A percentile compares a stretch with the other conserved stretches of the same genome.
phyloP scores from a whole-genome alignment of 192 early-diverging fungal genomes.

The Backusella tuberculispora region DNA sequence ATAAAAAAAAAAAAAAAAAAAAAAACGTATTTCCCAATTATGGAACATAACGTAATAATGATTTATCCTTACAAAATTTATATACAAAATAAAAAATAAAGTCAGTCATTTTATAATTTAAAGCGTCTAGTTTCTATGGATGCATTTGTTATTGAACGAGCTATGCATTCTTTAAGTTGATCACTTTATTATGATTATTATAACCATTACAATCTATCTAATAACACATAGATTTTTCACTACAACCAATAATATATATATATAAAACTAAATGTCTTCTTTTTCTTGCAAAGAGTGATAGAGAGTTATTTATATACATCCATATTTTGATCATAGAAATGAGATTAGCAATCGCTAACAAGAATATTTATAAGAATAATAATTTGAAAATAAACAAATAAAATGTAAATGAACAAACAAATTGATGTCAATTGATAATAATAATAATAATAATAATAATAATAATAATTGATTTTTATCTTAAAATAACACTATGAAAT shows the following conservation, averaged over 20 bases:
- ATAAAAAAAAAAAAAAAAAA: not conserved
- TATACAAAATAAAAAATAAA: not conserved
- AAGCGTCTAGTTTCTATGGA: slow-evolving; percentile 15
- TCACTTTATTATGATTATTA: not conserved
- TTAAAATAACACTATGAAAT: not conserved
- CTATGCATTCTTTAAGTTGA: slow-evolving; percentile 25
- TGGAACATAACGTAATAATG: not conserved
- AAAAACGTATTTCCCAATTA: not conserved
- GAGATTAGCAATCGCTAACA: not conserved
- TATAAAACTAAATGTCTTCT: too few relatives aligned
- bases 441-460: not conserved
- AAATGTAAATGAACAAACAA: not conserved
- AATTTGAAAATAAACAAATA: slow-evolving; percentile 7
- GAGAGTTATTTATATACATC: not conserved
- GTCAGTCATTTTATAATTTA: not conserved
- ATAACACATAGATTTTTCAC: too few relatives aligned
- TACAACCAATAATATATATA: too few relatives aligned
- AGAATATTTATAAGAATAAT: slow-evolving; percentile 10
- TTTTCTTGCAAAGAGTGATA: too few relatives aligned
- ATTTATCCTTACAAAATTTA: slow-evolving; percentile 5
- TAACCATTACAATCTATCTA: not conserved
- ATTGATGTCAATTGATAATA: not conserved
- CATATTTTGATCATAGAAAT: not conserved
- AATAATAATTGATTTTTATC: not conserved
- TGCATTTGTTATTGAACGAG: slow-evolving; percentile 33